Evolutionary conservation across 345 rosid species (phyloP), one percentile per base, ranked within the genome.

Genomic region (Sonneratia alba): DNA sequence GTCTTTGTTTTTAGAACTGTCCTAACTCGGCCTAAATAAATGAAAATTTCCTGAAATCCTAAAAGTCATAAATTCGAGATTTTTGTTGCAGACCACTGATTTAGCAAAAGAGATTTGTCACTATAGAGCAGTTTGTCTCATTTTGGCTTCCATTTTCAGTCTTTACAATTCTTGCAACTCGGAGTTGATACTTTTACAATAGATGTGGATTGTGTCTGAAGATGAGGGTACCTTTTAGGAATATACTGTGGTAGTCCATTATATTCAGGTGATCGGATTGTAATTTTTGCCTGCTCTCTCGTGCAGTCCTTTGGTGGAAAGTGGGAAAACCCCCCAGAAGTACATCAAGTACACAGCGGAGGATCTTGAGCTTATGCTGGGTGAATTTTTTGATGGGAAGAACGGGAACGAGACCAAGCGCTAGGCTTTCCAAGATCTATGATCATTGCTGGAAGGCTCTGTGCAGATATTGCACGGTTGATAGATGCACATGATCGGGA

Each of bases 321-420:
- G 74, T 59, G 99, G 96, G 69, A 95, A 90, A 81, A 82, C 81
- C 70, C 82, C 97, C 2, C 92, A 87, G 83, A 95, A 87, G 82
- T 95, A 92, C 78, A 87, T 92, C 8, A 91, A 80, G 75, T 92
- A 89, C 79, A 56, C 87, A 2, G 86, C 96, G 0, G 99, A 95
- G 82, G 99, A 95, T 82, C 92, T 95, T 42, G 98, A 95, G 55
- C 87, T 88, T 67, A 89, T 92, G 93, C 70, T 95, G 82, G 89
- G 94, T 15, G 98, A 95, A 74, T 92, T 95, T 78, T 95, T 95
- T 36, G 99, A 95, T 77, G 97, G 96, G 69, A 92, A 87, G 85
- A 87, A 83, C 47, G 72, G 79, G 76, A 89, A 76, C 72, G 99
- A 95, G 71, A 85, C 88, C 10, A 87, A 82, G 77, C 85, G 98